Conservation (phyloP, 179 eudicot genomes). For the Amaranthus tricolor region DNA sequence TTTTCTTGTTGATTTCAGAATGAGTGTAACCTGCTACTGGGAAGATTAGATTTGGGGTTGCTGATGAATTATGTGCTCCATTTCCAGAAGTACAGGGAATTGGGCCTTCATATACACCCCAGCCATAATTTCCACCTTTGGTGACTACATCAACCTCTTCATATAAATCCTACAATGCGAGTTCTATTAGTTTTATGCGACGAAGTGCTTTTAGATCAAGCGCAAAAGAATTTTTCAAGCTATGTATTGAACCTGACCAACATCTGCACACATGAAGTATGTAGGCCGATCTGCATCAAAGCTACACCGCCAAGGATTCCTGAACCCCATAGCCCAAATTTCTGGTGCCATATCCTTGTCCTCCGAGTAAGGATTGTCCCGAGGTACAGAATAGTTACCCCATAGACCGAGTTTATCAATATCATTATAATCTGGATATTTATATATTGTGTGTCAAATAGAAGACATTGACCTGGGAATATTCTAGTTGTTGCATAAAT, state of each 20-base stretch:
- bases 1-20: slow-evolving; percentile 53
- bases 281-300: slow-evolving; percentile 79
- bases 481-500: neutral
- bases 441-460: neutral
- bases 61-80: slow-evolving; percentile 29
- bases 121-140: slow-evolving; percentile 91
- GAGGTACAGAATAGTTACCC: slow-evolving; percentile 82
- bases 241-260: slow-evolving; percentile 57
- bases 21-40: slow-evolving; percentile 78
- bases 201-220: neutral
- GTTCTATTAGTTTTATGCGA: neutral
- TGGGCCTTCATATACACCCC: slow-evolving; percentile 78
- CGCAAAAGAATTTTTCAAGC: neutral
- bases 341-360: slow-evolving; percentile 64
- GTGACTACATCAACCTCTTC: slow-evolving; percentile 84
- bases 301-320: slow-evolving; percentile 95
- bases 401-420: slow-evolving; percentile 49
- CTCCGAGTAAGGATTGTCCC: slow-evolving; percentile 64
- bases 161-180: slow-evolving; percentile 54
- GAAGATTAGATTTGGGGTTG: slow-evolving; percentile 45
- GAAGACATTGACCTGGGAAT: neutral
- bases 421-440: slow-evolving; percentile 50
- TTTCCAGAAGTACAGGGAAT: slow-evolving; percentile 27
- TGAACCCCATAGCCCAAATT: slow-evolving; percentile 83
- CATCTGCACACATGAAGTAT: slow-evolving; percentile 79